A percentile compares a stretch with the other conserved stretches of the same genome.
Evolutionary conservation across 2,329 filamentous ascomycete species (phyloP).

Genomic region (Passalora sequoiae): DNA sequence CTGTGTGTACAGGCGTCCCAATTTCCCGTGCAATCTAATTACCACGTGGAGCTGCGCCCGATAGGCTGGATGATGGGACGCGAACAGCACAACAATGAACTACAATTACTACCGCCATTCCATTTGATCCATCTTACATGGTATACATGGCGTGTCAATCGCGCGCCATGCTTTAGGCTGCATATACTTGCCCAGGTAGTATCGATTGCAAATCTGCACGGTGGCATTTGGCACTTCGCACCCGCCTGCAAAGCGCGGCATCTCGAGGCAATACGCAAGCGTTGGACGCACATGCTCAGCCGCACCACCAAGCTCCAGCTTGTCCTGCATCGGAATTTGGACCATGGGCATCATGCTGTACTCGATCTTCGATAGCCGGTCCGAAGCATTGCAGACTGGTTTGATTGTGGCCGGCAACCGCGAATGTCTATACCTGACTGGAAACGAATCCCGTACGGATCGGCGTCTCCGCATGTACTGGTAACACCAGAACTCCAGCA

Average conservation of each 20-base stretch:
- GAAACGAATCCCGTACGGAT: background rate
- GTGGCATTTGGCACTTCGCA: background rate
- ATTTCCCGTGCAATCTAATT: background rate
- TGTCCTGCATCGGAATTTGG: background rate
- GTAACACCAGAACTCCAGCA: slow-evolving; percentile 1
- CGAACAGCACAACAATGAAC: background rate
- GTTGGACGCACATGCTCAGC: background rate
- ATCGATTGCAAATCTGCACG: background rate
- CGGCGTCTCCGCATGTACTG: background rate
- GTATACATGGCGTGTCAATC: background rate
- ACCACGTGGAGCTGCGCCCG: background rate
- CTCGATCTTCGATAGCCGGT: background rate
- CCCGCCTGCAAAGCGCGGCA: no score
- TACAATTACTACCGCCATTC: background rate
- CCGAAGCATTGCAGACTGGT: background rate
- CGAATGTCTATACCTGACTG: background rate
- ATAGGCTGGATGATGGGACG: background rate
- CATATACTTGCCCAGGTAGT: background rate
- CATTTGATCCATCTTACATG: background rate
- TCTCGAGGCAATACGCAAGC: no score
- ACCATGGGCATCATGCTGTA: background rate
- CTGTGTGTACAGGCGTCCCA: no score
- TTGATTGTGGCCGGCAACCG: background rate
- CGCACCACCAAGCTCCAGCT: background rate
- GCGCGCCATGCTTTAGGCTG: background rate